Base-by-base conservation (phyloP, 305 asterid genomes). In the Rubia balearica region DNA sequence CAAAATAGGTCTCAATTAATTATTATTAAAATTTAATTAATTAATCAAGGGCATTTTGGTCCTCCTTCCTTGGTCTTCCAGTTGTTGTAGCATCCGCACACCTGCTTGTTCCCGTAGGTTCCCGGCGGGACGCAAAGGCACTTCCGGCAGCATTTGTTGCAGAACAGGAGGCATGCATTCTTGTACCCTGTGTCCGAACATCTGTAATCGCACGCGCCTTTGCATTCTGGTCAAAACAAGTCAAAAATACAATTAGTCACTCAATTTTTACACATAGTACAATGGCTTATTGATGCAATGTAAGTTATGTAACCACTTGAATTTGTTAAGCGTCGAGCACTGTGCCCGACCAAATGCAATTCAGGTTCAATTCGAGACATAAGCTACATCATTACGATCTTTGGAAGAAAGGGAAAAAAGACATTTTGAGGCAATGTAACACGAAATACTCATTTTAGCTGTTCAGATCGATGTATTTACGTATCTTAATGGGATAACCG, bases 1-100 rank as follows among this genome's bases (percentile, higher is more conserved):
- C 22, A 19, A 55, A 55, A 56, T 3, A 51, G 21, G 57, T 49
- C 16, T 53, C 16, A 46, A 46, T 48, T 48, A 48, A 55, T 56
- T 2, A 56, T 56, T n/a, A 56, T 56, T 10, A 19, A 56, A 7
- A 19, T 19, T 21, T 1, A 19, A 8, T 21, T 22, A 51, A 17
- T 21, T 9, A 3, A 21, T 56, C 76, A 89, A 83, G 97, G 97
- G 81, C 97, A 90, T 67, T 90, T 90, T 6, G 97, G 97, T 24
- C 97, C 92, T 76, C 97, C 96, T 74, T 87, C 86, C 83, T 89
- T 86, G 2, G 97, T 91, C 86, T 91, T 91, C 97, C 95, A 91
- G 84, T 85, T 84, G 79, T 85, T 87, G 80, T 91, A 91, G 82
- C 97, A 91, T 61, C 89, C 85, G 74, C 97, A 89, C 4, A 71